These are phyloP conservation scores for Nakazawaea anatomiae DNA, from an alignment of 805 yeast genomes.

Conservation along the genomic window DNA sequence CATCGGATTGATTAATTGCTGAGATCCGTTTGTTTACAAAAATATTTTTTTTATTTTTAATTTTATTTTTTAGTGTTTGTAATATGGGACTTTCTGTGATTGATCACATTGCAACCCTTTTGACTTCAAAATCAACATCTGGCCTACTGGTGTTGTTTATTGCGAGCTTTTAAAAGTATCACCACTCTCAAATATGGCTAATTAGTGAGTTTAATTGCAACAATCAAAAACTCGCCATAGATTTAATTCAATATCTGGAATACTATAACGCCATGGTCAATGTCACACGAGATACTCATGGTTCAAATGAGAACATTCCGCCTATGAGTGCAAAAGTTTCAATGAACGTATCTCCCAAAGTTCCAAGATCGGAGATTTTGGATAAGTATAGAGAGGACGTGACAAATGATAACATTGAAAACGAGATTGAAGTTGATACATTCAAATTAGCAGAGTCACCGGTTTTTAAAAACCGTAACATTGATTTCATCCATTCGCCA, in stretches of 20 bases:
- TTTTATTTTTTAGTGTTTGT: no score
- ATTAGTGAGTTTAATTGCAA: no score
- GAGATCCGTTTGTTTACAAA: background rate
- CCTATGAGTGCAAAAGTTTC: no score
- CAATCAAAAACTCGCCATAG: no score
- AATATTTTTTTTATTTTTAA: background rate
- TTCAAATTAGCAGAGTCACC: conserved; percentile 5
- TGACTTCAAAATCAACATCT: background rate
- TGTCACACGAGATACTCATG: background rate
- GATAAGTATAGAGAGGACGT: conserved; percentile 3
- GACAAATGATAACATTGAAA: background rate
- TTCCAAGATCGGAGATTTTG: background rate
- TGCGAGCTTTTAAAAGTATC: background rate
- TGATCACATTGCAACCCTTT: background rate
- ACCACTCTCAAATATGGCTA: background rate
- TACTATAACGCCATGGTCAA: background rate
- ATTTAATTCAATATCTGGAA: no score
- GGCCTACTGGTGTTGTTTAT: no score
- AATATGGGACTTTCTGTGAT: no score
- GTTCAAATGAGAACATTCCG: no score
- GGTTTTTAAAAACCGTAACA: background rate
- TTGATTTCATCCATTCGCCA: conserved; percentile 7
- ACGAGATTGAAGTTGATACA: background rate
- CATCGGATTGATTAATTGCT: background rate
- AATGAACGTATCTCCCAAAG: background rate